These are phyloP conservation scores for Dothideomycetidae sp. DNA, from an alignment of 2,329 filamentous ascomycete genomes.

Conservation along the genomic window DNA sequence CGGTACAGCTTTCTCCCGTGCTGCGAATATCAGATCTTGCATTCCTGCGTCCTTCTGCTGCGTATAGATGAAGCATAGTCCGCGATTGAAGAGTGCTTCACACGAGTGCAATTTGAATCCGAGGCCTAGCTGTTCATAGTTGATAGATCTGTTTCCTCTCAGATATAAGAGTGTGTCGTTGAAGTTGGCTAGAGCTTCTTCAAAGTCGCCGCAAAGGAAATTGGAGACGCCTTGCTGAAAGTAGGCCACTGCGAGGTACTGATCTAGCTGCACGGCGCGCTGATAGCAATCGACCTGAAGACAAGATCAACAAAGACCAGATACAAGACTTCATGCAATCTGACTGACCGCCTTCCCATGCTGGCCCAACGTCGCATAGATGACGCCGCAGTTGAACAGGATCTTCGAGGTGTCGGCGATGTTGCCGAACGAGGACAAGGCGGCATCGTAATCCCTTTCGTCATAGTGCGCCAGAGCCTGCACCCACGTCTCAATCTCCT, in stretches of 20 bases:
- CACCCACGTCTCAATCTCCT: constrained; percentile 99
- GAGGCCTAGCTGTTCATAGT: constrained; percentile 89
- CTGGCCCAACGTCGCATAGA: constrained; percentile 89
- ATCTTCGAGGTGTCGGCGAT: constrained; percentile 97
- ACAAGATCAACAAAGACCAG: constrained; percentile 1
- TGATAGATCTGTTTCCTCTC: constrained; percentile 90
- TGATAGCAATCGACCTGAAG: constrained; percentile 84
- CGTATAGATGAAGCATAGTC: constrained; percentile 92
- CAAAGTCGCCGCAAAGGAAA: constrained; percentile 90
- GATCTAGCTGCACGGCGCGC: constrained; percentile 74
- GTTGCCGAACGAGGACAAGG: constrained; percentile 65
- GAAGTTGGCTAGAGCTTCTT: constrained; percentile 94
- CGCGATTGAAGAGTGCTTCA: constrained; percentile 93
- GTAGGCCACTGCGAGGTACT: constrained; percentile 93
- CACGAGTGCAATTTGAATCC: constrained; percentile 96
- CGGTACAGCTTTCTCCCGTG: constrained; percentile 89
- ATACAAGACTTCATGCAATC: no score
- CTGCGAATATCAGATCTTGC: constrained; percentile 78
- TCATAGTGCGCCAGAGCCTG: constrained; percentile 82
- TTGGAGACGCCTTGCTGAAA: constrained; percentile 98
- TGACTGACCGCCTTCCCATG: constrained; percentile 82
- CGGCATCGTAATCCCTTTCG: constrained; percentile 91
- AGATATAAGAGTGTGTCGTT: constrained; percentile 94
- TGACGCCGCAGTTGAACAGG: constrained; percentile 94
- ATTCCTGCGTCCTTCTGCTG: constrained; percentile 82